Evolutionary conservation across 2,329 filamentous ascomycete species (phyloP), one percentile per base, ranked within the genome.

Genomic region (Ophiostoma triangulosporum): DNA sequence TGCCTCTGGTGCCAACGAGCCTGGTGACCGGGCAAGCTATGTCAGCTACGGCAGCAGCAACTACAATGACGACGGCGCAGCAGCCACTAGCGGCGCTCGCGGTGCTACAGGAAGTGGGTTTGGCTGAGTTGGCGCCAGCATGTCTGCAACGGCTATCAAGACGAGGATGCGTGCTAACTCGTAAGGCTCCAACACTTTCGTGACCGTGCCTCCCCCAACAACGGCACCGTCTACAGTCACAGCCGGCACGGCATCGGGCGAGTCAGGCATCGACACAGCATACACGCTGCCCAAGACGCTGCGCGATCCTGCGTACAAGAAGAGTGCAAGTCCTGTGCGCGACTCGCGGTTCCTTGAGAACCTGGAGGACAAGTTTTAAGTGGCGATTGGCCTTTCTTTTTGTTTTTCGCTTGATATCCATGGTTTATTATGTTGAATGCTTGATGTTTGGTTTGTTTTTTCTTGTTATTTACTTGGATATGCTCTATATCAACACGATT

Each of bases 301-400:
- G 20, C 56, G 51, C 33, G 65, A 67, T 35, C 60, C 60, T 27
- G 59, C 60, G 2, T n/a, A 40, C 32, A 54, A 56, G 56, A 60
- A 56, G 59, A 65, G 64, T 43, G 64, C 63, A 35, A 75, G 70
- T 62, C 73, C 73, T 17, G 67, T 65, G 6, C 65, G 74, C 56
- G 71, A 70, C 57, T 73, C 73, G 29, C 73, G 67, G 60, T 79
- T 79, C 61, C 65, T 68, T 24, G 76, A 78, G 66, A 70, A 72
- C 48, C 65, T 78, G 48, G 63, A 66, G 51, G 61, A 57, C 24
- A 26, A 36, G n/a, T 51, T 50, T 3, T 33, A 38, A 22, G 24
- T 51, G 45, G 33, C 15, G 49, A 15, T 24, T 6, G 11, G 27
- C 9, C 29, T 29, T n/a, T 46, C 6, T 31, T 31, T 17, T 9